phyloP scores from a whole-genome alignment of 345 rosid species.

The Noccaea bulbosa region DNA sequence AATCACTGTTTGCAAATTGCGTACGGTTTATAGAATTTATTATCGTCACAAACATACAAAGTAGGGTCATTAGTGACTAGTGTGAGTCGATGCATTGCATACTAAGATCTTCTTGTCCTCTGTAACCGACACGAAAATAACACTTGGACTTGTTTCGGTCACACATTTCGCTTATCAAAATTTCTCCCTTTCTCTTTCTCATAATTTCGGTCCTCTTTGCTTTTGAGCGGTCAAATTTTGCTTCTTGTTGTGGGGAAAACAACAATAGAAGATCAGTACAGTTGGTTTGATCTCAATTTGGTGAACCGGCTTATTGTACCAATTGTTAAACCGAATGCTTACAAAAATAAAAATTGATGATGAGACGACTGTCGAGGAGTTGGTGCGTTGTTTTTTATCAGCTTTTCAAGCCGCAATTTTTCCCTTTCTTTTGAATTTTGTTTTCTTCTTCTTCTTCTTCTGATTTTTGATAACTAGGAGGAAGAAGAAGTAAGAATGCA shows the following conservation, averaged over 20 bases:
- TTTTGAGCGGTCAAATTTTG: conserved; percentile 24
- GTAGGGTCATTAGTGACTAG: conserved; percentile 22
- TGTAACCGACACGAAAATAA: conserved; percentile 29
- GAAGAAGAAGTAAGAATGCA: conserved; percentile 28
- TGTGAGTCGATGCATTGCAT: conserved; percentile 20
- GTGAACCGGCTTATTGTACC: conserved; percentile 10
- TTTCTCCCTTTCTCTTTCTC: neutral
- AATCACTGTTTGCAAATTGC: conserved; percentile 12
- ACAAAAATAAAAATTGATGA: conserved; percentile 11
- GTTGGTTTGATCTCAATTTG: neutral
- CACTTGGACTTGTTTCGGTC: conserved; percentile 23
- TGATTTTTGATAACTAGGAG: neutral
- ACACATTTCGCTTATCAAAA: conserved; percentile 40
- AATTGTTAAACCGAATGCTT: conserved; percentile 12
- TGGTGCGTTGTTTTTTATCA: conserved; percentile 26
- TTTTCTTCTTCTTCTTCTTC: neutral
- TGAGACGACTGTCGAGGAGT: conserved; percentile 9
- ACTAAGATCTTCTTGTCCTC: conserved; percentile 29
- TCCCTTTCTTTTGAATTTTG: neutral
- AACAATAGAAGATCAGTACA: neutral
- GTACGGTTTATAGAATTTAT: neutral
- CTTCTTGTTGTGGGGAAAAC: neutral
- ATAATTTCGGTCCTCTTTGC: neutral
- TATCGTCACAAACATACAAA: neutral
- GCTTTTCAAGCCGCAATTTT: conserved; percentile 28